Percentiles rank a stretch among this genome's conserved stretches.
Evolutionary conservation across 192 early-diverging fungal species (phyloP).

Genomic region (Coemansia sp.): DNA sequence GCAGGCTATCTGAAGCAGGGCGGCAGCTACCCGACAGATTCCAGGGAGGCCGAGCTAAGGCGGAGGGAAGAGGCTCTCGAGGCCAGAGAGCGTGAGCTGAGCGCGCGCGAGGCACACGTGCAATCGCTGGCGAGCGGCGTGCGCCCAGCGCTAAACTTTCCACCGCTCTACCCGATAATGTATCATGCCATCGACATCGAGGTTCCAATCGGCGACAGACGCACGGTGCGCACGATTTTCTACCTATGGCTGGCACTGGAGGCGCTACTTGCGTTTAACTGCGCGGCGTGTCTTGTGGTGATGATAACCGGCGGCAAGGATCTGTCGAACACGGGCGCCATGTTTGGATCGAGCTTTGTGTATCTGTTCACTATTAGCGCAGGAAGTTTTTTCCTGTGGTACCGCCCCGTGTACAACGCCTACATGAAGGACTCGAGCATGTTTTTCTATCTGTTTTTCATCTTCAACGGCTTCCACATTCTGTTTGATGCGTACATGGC

Average conservation of each 20-base stretch:
- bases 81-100: slow-evolving; percentile 67
- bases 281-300: slow-evolving; percentile 71
- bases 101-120: slow-evolving; percentile 61
- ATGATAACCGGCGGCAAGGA: slow-evolving; percentile 62
- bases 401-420: slow-evolving; percentile 83
- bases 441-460: slow-evolving; percentile 81
- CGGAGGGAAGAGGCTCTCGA: slow-evolving; percentile 74
- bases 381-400: slow-evolving; percentile 82
- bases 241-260: slow-evolving; percentile 72
- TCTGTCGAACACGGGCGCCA: slow-evolving; percentile 66
- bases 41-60: slow-evolving; percentile 68
- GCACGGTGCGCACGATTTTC: slow-evolving; percentile 67
- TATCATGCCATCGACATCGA: slow-evolving; percentile 75
- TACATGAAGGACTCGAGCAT: slow-evolving; percentile 83
- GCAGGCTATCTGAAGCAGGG: slow-evolving; percentile 10
- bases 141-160: slow-evolving; percentile 76
- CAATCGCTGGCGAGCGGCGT: slow-evolving; percentile 53
- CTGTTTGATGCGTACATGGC: slow-evolving; percentile 80
- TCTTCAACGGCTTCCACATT: slow-evolving; percentile 85
- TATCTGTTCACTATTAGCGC: slow-evolving; percentile 73
- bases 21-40: slow-evolving; percentile 24
- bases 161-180: slow-evolving; percentile 78
- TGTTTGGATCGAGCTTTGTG: slow-evolving; percentile 73
- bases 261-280: slow-evolving; percentile 70
- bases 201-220: slow-evolving; percentile 64